Evolutionary conservation across 2,329 filamentous ascomycete genomes (phyloP).

Genomic region (Fusarium nanum): DNA sequence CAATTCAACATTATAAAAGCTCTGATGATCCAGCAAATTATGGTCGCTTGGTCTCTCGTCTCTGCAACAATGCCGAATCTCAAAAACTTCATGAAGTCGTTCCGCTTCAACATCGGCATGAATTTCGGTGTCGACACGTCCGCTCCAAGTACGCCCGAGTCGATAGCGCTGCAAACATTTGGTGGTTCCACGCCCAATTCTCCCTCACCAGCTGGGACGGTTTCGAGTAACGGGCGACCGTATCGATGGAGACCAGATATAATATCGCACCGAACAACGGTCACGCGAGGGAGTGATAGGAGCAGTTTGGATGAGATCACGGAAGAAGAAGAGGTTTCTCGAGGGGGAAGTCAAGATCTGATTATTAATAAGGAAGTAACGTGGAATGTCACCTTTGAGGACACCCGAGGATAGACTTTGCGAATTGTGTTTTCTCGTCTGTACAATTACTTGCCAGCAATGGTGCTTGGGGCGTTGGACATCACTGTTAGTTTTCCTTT

Average conservation of each 20-base stretch:
- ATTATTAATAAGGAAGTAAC: conserved; percentile 39
- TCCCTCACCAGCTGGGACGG: not conserved
- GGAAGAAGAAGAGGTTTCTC: conserved; percentile 23
- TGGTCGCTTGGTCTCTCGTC: conserved; percentile 38
- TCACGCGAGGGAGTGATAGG: not conserved
- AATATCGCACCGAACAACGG: conserved; percentile 11
- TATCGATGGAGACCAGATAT: conserved; percentile 7
- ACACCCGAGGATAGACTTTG: not conserved
- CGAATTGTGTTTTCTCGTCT: fast-evolving
- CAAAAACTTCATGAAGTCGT: conserved; percentile 40
- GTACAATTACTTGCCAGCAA: fast-evolving
- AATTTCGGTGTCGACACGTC: conserved; percentile 32
- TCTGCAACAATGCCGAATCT: conserved; percentile 38
- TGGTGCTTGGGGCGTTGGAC: not conserved
- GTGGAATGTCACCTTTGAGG: conserved; percentile 33
- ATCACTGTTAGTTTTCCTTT: fast-evolving
- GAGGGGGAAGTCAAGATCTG: conserved; percentile 38
- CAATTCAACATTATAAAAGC: conserved; percentile 35
- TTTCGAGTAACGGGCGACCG: not conserved
- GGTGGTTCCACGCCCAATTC: not conserved
- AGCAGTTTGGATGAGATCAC: conserved; percentile 21
- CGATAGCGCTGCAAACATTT: conserved; percentile 26
- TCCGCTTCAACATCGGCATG: conserved; percentile 34
- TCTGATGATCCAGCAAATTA: conserved; percentile 29
- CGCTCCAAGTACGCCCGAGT: not conserved